Base-by-base conservation (phyloP, 1,284 basidiomycete genomes). In the Caloboletus firmus region DNA sequence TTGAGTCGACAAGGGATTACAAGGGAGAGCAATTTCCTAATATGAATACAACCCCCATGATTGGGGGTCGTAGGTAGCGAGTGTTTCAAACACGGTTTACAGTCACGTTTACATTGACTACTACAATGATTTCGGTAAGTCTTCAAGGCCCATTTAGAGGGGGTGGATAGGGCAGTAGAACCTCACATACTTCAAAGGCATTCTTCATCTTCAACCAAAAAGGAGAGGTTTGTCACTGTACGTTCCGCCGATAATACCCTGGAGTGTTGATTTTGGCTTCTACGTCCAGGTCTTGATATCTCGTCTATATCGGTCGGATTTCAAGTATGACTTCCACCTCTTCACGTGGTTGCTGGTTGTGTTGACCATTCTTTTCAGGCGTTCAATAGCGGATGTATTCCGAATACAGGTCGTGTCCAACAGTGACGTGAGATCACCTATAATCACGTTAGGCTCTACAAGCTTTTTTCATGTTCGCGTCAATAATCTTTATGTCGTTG, bases 131-230 rank as follows among this genome's bases (percentile, higher is more conserved):
- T 56, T 76, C 76, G 55, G 75, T 77, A 54, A 66, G 76, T 61
- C 17, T 30, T 26, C 28, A 15, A 42, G n/a, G 31, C n/a, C n/a
- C 26, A 32, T 28, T 34, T 43, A 18, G n/a, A 17, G 39, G 22
- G 37, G 24, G 48, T 32, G 20, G 18, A n/a, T 35, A 35, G 12
- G 12, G 30, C 9, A 45, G 30, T n/a, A 37, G 30, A 46, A 36
- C 45, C 56, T 67, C 32, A 68, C 52, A n/a, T 26, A 4, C 32
- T 39, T 42, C 15, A 56, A 46, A 95, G 91, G 95, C 93, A 49
- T 95, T 98, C 84, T 98, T 98, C 76, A 92, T 97, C 59, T 97
- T 97, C 81, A 98, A 96, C 69, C 92, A 94, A 74, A 97, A 97
- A 74, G 95, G 95, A 69, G 95, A 98, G 83, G 93, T 94, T 2